Conservation (phyloP, 257 asterid genomes). For the Nicotiana tomentosiformis region DNA sequence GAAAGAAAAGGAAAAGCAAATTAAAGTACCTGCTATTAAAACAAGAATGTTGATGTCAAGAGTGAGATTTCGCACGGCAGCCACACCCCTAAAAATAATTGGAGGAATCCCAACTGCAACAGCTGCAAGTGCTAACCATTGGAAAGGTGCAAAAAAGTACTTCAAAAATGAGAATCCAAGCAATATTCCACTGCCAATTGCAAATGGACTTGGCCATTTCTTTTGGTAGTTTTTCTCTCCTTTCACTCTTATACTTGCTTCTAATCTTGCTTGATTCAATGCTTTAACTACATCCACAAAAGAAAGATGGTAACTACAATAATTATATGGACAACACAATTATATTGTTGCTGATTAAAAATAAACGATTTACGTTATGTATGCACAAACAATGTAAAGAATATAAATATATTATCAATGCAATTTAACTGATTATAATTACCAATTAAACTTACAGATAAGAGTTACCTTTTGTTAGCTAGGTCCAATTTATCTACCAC, state of each 20-base stretch:
- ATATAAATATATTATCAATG: not conserved
- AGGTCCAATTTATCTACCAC: not conserved
- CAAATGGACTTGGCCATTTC: constrained; percentile 77
- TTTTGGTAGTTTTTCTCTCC: constrained; percentile 38
- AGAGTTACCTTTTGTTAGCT: not conserved
- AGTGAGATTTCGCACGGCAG: constrained; percentile 37
- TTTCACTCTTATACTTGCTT: constrained; percentile 47
- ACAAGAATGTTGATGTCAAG: constrained; percentile 74
- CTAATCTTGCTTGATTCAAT: constrained; percentile 64
- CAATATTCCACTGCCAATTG: constrained; percentile 48
- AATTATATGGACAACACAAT: not conserved
- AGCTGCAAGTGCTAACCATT: constrained; percentile 68
- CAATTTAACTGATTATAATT: not conserved
- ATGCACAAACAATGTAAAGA: not conserved
- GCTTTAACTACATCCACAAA: constrained; percentile 50
- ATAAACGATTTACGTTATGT: not conserved
- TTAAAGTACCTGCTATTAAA: constrained; percentile 54
- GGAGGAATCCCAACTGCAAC: constrained; percentile 62
- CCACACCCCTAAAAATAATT: constrained; percentile 36
- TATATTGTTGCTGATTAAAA: not conserved
- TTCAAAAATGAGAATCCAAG: constrained; percentile 48
- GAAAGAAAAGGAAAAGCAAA: not conserved
- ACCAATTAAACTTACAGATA: not conserved
- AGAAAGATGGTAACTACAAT: not conserved
- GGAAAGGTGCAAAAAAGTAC: constrained; percentile 41